Conservation (phyloP, 1,139 yeast genomes). For the Nakaseomyces glabratus region DNA sequence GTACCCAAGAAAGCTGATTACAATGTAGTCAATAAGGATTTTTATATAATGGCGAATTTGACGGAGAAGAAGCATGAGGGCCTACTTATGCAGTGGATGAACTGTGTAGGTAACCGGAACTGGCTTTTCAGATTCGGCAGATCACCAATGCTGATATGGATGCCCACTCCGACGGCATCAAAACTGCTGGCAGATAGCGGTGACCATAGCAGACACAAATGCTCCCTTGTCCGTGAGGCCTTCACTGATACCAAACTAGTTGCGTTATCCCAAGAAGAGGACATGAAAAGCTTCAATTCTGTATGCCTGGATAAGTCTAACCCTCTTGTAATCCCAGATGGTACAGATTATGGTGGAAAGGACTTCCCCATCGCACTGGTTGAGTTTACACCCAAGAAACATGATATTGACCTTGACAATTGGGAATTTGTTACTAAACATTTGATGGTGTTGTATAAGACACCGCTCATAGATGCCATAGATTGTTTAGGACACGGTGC, state of each 20-base stretch:
- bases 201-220: slow-evolving; percentile 42
- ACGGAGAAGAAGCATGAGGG: slow-evolving; percentile 54
- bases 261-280: slow-evolving; percentile 37
- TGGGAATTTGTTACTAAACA: slow-evolving; percentile 63
- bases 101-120: slow-evolving; percentile 57
- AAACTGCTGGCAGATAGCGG: slow-evolving; percentile 50
- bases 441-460: slow-evolving; percentile 46
- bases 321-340: slow-evolving; percentile 23
- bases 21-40: slow-evolving; percentile 47
- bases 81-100: slow-evolving; percentile 65
- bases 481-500: slow-evolving; percentile 77
- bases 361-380: slow-evolving; percentile 34
- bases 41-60: slow-evolving; percentile 59
- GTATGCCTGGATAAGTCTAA: slow-evolving; percentile 16
- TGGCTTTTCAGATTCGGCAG: slow-evolving; percentile 74
- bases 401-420: slow-evolving; percentile 41
- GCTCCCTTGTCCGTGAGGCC: slow-evolving; percentile 53
- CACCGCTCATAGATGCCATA: slow-evolving; percentile 42
- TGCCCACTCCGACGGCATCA: slow-evolving; percentile 49
- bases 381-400: slow-evolving; percentile 49
- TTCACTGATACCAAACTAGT: slow-evolving; percentile 46
- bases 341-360: slow-evolving; percentile 15
- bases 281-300: slow-evolving; percentile 15
- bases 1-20: slow-evolving; percentile 37
- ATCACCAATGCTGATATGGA: slow-evolving; percentile 59